Base-by-base conservation (phyloP, 202 grass and related monocot species). In the Cymbopogon flexuosus region DNA sequence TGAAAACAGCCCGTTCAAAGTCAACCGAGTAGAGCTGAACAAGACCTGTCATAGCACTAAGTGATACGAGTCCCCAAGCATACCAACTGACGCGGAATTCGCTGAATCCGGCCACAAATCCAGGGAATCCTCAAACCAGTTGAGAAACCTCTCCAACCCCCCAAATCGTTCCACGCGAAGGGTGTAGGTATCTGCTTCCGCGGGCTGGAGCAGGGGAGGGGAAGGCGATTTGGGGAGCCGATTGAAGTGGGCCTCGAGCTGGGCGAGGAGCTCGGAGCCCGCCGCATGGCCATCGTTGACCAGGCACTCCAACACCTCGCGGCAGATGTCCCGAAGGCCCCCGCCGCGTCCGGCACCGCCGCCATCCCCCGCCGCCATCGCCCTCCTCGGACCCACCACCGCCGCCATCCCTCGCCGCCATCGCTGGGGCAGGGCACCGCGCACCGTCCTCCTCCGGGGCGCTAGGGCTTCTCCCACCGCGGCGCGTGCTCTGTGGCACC, bases 291-390 rank as follows among this genome's bases (percentile, higher is more conserved):
- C 93, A 39, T 83, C 79, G 52, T 64, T 86, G 58, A 97, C 40
- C 18, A 93, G 88, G 62, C 86, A 72, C 52, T 90, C 86, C 78
- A 87, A 97, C 70, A 91, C 81, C 58, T 86, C 78, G 51, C 68
- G 58, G 64, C 87, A 82, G 73, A 97, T 66, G 64, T 65, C 77
- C 6, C 72, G 67, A 16, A 6, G 1, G 8, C 81, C 84, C 11
- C 30, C 79, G 12, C 79, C 78, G 0, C 46, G 36, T n/a, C n/a
- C n/a, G n/a, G 39, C 37, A 1, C 37, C 6, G 7, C 70, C 72
- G 9, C 33, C 65, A 10, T n/a, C 39, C 12, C 4, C 56, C 75
- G 16, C 82, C 90, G 1, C 88, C 88, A 58, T 89, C 84, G 62
- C 88, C 88, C 88, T 96, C 90, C 85, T 80, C 83, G n/a, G 86